Evolutionary conservation across 2,329 filamentous ascomycete genomes (phyloP), one percentile per base, ranked within the genome.

Genomic region (Aureobasidium sp.): DNA sequence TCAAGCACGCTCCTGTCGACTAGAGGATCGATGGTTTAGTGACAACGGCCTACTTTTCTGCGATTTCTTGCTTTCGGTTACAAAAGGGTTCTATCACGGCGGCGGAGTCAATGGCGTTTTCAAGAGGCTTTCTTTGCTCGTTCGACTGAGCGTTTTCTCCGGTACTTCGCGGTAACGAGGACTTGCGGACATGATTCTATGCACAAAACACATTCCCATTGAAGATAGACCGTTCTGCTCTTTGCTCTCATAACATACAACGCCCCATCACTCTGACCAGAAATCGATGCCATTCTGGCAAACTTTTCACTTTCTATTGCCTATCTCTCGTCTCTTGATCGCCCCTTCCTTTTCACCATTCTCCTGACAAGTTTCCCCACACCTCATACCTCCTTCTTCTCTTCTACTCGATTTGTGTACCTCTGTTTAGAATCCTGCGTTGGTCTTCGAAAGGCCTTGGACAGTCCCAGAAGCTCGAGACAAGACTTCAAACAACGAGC

Each of bases 1-100:
- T 88, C 75, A 86, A 82, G 64, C 85, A 88, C 71, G 84, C 83
- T 34, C 84, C 84, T 44, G 70, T 70, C 36, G 74, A 76, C 49
- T 75, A 64, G 53, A 34, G 30, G 54, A 39, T 10, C 11, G 36
- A 32, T 16, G 16, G 15, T 25, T 36, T 10, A 42, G 37, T 16
- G n/a, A 42, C 36, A 30, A 32, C 25, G 36, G 50, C 50, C 15
- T 10, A 29, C 34, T 52, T 39, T 52, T 39, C 49, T 52, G 49
- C 34, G 25, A 21, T 54, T 30, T 21, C 30, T 32, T 54, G 36
- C 37, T 53, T 53, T 29, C 41, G 36, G 25, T 54, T 41, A 54
- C 16, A 25, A 32, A 34, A 54, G 50, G 37, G 37, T 30, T 25
- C 16, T 7, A 42, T 54, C 50, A 41, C 50, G 50, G 50, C 50